Percentiles rank a stretch among this genome's conserved stretches.
Conservation (phyloP, 805 yeast genomes). For the Kazachstania psychrophila region DNA sequence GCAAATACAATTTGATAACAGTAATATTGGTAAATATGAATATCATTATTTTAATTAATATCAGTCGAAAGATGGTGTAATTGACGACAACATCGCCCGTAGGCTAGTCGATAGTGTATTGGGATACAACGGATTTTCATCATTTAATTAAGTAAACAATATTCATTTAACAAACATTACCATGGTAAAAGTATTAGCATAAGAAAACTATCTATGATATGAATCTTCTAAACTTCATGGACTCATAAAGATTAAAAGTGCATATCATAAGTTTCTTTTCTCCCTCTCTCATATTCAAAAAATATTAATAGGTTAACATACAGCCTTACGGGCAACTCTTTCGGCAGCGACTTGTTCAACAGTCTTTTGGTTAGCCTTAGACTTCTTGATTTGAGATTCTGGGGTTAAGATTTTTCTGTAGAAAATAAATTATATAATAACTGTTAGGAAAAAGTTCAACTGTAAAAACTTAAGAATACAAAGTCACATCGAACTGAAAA, state of each 20-base stretch:
- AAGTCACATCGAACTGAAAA: conserved; percentile 33
- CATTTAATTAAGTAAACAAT: no score
- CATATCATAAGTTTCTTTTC: neutral
- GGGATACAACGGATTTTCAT: conserved; percentile 45
- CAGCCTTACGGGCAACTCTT: conserved; percentile 68
- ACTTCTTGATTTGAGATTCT: conserved; percentile 79
- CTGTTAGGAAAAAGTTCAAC: conserved; percentile 9
- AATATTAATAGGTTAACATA: conserved; percentile 45
- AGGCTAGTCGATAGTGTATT: conserved; percentile 50
- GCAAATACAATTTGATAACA: no score
- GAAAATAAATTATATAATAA: conserved; percentile 3
- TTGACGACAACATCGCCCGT: conserved; percentile 59
- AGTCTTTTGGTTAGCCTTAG: conserved; percentile 68
- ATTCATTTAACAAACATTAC: no score
- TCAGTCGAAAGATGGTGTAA: conserved; percentile 75
- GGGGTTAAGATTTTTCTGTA: conserved; percentile 45
- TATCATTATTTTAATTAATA: conserved; percentile 14
- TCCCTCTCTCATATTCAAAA: neutral
- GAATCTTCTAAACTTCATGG: conserved; percentile 2
- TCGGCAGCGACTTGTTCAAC: conserved; percentile 73
- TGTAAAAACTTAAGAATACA: conserved; percentile 9
- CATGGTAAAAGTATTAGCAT: no score
- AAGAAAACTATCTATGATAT: no score
- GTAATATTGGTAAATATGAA: no score
- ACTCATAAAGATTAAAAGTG: conserved; percentile 3